These are phyloP conservation scores for Aureobasidium sp. DNA, from an alignment of 2,329 filamentous ascomycete species.

Conservation along the genomic window DNA sequence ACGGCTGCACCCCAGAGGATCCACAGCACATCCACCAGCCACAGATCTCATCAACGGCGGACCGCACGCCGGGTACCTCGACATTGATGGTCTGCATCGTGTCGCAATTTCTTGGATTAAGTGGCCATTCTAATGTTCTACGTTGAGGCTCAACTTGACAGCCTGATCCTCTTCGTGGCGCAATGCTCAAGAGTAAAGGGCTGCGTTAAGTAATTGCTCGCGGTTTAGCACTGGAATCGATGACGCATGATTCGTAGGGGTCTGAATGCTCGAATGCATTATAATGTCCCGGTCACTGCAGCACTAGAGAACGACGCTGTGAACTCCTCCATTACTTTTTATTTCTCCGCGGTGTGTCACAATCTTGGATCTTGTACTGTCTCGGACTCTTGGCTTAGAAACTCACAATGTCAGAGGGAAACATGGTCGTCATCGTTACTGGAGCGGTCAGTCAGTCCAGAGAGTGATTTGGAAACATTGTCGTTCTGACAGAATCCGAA, in stretches of 20 bases:
- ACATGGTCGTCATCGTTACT: slow-evolving; percentile 29
- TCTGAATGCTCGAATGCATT: background rate
- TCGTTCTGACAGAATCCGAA: slow-evolving; percentile 8
- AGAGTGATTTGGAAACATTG: background rate
- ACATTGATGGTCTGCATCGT: background rate
- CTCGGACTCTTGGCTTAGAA: background rate
- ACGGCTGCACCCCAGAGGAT: slow-evolving; percentile 11
- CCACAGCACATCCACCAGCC: background rate
- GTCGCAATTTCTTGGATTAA: background rate
- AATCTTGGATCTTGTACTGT: background rate
- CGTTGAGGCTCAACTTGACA: background rate
- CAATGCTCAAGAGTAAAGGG: background rate
- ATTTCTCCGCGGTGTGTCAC: background rate
- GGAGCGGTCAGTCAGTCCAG: slow-evolving; percentile 25
- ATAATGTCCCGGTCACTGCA: background rate
- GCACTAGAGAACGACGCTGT: background rate
- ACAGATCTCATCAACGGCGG: background rate
- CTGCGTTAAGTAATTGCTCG: background rate
- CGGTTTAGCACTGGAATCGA: background rate
- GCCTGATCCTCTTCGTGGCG: background rate
- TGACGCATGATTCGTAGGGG: background rate
- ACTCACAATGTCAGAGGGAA: slow-evolving; percentile 22
- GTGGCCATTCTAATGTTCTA: background rate
- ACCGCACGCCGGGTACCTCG: background rate
- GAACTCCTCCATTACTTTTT: background rate